A percentile compares a stretch with the other conserved stretches of the same genome.
Evolutionary conservation across 441 rosid species (phyloP).

Genomic region (Isatis lusitanica): DNA sequence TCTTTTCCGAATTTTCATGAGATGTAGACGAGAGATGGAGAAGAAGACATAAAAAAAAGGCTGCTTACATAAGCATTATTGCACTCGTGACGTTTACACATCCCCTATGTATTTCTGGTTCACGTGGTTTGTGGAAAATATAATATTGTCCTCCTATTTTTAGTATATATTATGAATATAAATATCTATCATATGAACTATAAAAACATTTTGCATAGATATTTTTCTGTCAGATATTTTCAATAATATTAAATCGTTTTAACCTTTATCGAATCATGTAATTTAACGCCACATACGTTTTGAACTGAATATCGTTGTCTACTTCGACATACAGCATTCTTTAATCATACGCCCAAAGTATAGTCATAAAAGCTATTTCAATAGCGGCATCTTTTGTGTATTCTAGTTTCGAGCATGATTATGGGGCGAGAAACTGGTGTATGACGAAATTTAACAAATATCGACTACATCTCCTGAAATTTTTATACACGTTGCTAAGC

Average conservation of each 20-base stretch:
- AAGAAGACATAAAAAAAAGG: constrained; percentile 1
- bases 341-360: background rate
- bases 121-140: constrained; percentile 15
- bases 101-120: constrained; percentile 5
- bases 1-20: background rate
- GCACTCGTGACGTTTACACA: constrained; percentile 30
- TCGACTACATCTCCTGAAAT: background rate
- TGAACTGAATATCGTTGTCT: background rate
- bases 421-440: background rate
- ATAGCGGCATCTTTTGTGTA: background rate
- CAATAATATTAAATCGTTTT: background rate
- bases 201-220: background rate
- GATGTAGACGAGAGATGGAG: constrained; percentile 5
- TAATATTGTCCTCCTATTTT: background rate
- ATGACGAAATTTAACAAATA: background rate
- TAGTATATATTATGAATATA: background rate
- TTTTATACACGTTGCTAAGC: background rate
- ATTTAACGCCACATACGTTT: background rate
- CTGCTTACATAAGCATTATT: constrained; percentile 35
- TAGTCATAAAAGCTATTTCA: no score
- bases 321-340: background rate
- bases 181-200: background rate
- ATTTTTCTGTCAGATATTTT: background rate
- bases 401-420: background rate
- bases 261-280: background rate